Evolutionary conservation across 169 alveolate species (phyloP).

Genomic region (Plasmodium falciparum): DNA sequence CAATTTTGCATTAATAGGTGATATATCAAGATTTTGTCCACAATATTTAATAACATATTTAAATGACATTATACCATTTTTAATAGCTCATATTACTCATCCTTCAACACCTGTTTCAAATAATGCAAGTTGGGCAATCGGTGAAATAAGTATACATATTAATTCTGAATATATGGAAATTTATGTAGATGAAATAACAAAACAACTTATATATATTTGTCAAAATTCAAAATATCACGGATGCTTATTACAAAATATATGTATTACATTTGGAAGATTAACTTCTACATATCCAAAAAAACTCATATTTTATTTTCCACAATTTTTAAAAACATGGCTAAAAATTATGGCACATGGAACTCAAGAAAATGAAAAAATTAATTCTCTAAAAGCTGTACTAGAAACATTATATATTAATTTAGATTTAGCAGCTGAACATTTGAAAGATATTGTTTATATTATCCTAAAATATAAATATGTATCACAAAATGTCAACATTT

Average conservation of each 20-base stretch:
- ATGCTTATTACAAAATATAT: slow-evolving; percentile 82
- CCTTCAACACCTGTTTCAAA: slow-evolving; percentile 84
- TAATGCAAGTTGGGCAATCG: slow-evolving; percentile 92
- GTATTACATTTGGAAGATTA: slow-evolving; percentile 86
- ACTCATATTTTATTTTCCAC: slow-evolving; percentile 67
- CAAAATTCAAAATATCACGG: slow-evolving; percentile 78
- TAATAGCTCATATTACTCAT: slow-evolving; percentile 78
- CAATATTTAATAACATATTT: slow-evolving; percentile 67
- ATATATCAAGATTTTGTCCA: slow-evolving; percentile 75
- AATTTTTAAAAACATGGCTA: slow-evolving; percentile 76
- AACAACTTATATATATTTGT: slow-evolving; percentile 77
- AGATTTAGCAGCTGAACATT: slow-evolving; percentile 69
- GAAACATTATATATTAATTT: slow-evolving; percentile 67
- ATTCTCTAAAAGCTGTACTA: slow-evolving; percentile 55
- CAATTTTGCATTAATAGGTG: slow-evolving; percentile 77
- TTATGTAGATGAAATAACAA: slow-evolving; percentile 80
- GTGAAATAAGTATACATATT: slow-evolving; percentile 85
- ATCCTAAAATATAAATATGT: slow-evolving; percentile 69
- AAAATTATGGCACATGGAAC: slow-evolving; percentile 76
- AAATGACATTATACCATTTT: slow-evolving; percentile 70
- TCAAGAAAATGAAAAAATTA: slow-evolving; percentile 75
- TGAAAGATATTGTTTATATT: slow-evolving; percentile 60
- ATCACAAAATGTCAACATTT: slow-evolving; percentile 46
- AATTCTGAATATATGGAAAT: slow-evolving; percentile 81
- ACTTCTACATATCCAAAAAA: slow-evolving; percentile 71